phyloP scores from a whole-genome alignment of 306 rosid genomes.

The Ormosia emarginata region DNA sequence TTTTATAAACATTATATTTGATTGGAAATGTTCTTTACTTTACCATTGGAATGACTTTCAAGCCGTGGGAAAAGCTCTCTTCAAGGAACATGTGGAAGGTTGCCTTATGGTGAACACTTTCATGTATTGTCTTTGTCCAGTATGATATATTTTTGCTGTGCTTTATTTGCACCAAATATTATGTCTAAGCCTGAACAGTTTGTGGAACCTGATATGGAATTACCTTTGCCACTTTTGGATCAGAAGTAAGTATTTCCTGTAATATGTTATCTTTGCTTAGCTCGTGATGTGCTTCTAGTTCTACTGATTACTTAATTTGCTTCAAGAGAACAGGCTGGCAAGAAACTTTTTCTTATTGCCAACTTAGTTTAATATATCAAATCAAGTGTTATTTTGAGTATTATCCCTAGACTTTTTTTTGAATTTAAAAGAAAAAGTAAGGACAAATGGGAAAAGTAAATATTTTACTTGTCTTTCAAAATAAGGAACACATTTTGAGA shows the following conservation, averaged over 20 bases:
- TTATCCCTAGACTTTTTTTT: too few relatives aligned
- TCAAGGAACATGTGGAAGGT: conserved; percentile 78
- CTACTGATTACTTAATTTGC: conserved; percentile 8
- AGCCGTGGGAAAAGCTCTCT: conserved; percentile 77
- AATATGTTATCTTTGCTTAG: background rate
- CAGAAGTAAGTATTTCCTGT: conserved; percentile 54
- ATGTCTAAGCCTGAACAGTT: conserved; percentile 73
- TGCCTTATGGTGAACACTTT: conserved; percentile 51
- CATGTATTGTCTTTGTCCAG: background rate
- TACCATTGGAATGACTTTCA: conserved; percentile 40
- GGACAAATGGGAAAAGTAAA: too few relatives aligned
- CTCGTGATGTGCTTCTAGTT: background rate
- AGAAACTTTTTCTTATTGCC: conserved; percentile 69
- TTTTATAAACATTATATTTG: too few relatives aligned
- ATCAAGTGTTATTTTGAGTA: too few relatives aligned
- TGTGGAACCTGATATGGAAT: conserved; percentile 63
- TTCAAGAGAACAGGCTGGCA: conserved; percentile 55
- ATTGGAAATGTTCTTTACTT: conserved; percentile 16
- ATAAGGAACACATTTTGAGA: too few relatives aligned
- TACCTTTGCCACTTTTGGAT: conserved; percentile 66
- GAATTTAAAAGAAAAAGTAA: too few relatives aligned
- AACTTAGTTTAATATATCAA: too few relatives aligned
- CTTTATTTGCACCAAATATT: conserved; percentile 25
- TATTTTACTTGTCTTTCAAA: too few relatives aligned
- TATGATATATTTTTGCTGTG: background rate